Conservation (phyloP, 169 alveolate species). For the Plasmodium inui region DNA sequence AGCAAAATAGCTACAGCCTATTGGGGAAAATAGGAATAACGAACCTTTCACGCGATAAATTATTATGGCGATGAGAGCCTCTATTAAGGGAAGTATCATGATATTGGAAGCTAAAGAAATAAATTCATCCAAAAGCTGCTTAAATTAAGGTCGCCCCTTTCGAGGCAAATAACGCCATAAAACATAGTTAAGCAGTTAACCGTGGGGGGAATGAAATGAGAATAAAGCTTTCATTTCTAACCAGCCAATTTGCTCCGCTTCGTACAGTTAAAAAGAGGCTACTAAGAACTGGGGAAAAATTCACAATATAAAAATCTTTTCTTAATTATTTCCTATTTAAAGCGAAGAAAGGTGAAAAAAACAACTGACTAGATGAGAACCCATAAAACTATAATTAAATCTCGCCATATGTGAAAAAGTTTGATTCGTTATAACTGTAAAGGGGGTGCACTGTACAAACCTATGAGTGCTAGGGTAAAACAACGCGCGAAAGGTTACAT, state of each 20-base stretch:
- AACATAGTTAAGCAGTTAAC: too few species aligned
- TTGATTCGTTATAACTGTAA: constrained; percentile 60
- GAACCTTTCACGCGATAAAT: not conserved
- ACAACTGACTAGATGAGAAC: not conserved
- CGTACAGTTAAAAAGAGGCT: not conserved
- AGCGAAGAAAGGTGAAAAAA: too few species aligned
- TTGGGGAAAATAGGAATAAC: not conserved
- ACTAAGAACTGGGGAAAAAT: too few species aligned
- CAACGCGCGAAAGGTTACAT: constrained; percentile 87
- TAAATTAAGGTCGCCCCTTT: too few species aligned
- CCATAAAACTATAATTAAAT: not conserved
- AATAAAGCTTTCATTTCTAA: too few species aligned
- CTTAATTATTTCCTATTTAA: too few species aligned
- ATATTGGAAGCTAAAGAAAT: not conserved
- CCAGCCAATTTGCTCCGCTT: not conserved
- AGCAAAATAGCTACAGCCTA: not conserved
- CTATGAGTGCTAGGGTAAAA: constrained; percentile 88
- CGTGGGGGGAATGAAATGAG: not conserved
- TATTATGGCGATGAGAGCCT: not conserved
- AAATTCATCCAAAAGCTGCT: not conserved
- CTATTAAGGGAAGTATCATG: not conserved
- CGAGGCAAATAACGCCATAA: not conserved
- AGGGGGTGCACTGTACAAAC: constrained; percentile 92
- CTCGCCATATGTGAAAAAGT: not conserved
- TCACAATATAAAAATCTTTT: too few species aligned